Evolutionary conservation across 2,329 filamentous ascomycete species (phyloP).

Genomic region (Tolypocladium pustulatum): DNA sequence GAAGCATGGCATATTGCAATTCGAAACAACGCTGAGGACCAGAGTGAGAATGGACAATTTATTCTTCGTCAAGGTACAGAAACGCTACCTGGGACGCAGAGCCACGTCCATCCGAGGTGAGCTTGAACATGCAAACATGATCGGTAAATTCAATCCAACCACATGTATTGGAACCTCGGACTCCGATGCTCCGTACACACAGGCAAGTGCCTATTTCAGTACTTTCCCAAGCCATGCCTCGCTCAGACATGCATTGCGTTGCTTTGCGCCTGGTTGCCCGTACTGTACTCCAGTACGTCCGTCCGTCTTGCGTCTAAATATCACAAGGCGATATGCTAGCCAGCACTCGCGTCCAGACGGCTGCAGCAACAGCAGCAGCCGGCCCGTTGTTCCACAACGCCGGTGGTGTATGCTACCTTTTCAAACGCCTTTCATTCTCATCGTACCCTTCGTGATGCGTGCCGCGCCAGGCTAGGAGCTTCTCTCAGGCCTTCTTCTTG

Average conservation of each 20-base stretch:
- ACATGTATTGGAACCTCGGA: background rate
- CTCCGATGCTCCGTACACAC: background rate
- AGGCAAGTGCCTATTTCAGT: background rate
- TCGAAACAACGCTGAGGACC: background rate
- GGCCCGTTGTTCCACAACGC: slow-evolving; percentile 11
- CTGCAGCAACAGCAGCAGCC: background rate
- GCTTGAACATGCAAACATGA: background rate
- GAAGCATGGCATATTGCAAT: background rate
- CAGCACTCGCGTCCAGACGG: background rate
- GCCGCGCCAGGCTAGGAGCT: slow-evolving; percentile 3
- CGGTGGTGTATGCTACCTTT: slow-evolving; percentile 12
- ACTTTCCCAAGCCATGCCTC: background rate
- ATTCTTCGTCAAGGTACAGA: background rate
- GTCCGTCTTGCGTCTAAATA: background rate
- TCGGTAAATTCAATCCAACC: background rate
- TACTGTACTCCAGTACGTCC: background rate
- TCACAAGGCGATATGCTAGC: background rate
- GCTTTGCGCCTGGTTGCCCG: background rate
- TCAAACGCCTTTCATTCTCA: slow-evolving; percentile 11
- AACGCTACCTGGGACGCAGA: background rate
- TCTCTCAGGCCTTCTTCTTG: slow-evolving; percentile 32
- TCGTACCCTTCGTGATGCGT: slow-evolving; percentile 14
- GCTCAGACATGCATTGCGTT: background rate
- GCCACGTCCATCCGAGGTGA: background rate
- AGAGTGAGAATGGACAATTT: background rate